Evolutionary conservation across 2,329 filamentous ascomycete genomes (phyloP), one percentile per base, ranked within the genome.

Genomic region (Venturiaceae sp.): DNA sequence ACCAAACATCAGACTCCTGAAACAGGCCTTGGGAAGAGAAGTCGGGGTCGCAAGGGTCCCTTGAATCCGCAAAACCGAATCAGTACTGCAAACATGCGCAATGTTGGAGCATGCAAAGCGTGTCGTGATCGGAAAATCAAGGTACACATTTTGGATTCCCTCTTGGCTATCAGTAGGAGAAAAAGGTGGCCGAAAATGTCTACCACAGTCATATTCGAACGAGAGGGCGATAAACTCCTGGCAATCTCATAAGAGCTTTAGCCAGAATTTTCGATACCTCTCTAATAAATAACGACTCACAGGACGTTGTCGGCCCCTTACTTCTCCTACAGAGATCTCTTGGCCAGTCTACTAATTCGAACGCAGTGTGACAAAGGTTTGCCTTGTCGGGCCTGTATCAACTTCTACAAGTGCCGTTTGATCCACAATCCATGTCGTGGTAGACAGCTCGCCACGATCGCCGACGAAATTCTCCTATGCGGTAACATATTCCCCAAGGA

Each of bases 321-420:
- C n/a, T n/a, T n/a, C n/a, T n/a, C n/a, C n/a, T n/a, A n/a, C n/a
- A n/a, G n/a, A n/a, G n/a, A n/a, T n/a, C n/a, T n/a, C n/a, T n/a
- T n/a, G n/a, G n/a, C n/a, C n/a, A n/a, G n/a, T n/a, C n/a, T n/a
- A n/a, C n/a, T n/a, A 30, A 14, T 14, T 50, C 14, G 14, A 19
- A 47, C 55, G 11, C 28, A 65, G 62, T 74, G 72, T 54, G 72
- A 74, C 53, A 64, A 67, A n/a, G 71, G 71, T 0, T 70, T 67
- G 36, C 72, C 72, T 11, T 74, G 72, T 64, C 68, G 65, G 37
- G 65, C 70, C 1, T 74, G 72, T 52, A 61, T 73, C 26, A 67
- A 71, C 23, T 66, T 72, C 57, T 74, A 66, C 64, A 71, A 70
- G 58, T 64, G 66, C 23, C 67, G 72, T 44, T 62, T 73, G 30